Evolutionary conservation across 495 filamentous ascomycete species (phyloP), one percentile per base, ranked within the genome.

Genomic region (Aspergillus sclerotiicarbonarius): DNA sequence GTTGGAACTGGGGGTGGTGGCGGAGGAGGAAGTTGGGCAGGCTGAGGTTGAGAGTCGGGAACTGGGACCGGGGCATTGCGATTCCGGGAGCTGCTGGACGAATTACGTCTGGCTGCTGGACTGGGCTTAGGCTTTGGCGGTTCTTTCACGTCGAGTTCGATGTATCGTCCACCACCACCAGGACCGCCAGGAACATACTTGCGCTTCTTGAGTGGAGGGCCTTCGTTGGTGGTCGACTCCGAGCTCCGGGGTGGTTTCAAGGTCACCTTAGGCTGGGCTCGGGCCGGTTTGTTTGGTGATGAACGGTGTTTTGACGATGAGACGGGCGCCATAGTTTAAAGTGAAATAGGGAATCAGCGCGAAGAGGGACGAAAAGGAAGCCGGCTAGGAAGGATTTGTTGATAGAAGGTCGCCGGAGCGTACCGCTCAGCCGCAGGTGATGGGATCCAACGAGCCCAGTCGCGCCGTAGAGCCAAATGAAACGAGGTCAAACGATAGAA

Each of bases 151-250:
- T 85, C 81, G 18, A 82, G 77, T 46, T 92, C 88, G 30, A 90
- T 76, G 62, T 89, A 92, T 59, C 90, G 77, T 21, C 89, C 88
- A 55, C 89, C 87, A 55, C 89, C 90, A n/a, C 89, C 88, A 33
- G 88, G 86, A 25, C 89, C 90, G 56, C 88, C 89, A 43, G 90
- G 89, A 32, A 91, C 79, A 67, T 92, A 93, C 62, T 75, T 82
- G 61, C 79, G 73, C 61, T 78, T 83, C 66, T 82, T 83, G 29
- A 67, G 62, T n/a, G 77, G 74, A 54, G 71, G 80, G 25, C 71
- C 79, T 68, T 78, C 82, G 50, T 45, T 64, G 50, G 67, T 62
- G 49, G 61, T 74, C 50, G 67, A 54, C 50, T 66, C 68, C 54
- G 67, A 64, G 61, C 58, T 73, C 58, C 61, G 70, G 6, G 76